A percentile compares a stretch with the other conserved stretches of the same genome.
phyloP scores from a whole-genome alignment of 2,329 filamentous ascomycete species.

The Kalmusia sp. region DNA sequence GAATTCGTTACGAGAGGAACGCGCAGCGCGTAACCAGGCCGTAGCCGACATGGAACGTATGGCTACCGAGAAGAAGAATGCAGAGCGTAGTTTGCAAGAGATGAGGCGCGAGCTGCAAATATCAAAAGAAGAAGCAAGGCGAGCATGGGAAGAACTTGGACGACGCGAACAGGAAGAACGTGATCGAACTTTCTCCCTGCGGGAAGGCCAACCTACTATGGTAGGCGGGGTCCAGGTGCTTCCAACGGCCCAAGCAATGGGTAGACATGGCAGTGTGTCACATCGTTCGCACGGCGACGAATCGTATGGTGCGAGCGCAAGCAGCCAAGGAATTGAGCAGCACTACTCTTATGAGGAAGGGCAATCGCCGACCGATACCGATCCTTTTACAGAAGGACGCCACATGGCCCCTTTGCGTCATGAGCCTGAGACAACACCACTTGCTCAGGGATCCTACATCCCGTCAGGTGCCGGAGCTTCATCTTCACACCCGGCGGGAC shows the following conservation, averaged over 20 bases:
- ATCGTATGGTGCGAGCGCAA: constrained; percentile 35
- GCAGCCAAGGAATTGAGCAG: constrained; percentile 45
- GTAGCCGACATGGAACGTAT: constrained; percentile 70
- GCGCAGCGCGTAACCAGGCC: constrained; percentile 71
- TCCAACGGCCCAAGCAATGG: constrained; percentile 80
- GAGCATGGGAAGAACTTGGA: constrained; percentile 97
- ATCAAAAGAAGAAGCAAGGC: constrained; percentile 91
- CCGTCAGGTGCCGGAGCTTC: constrained; percentile 36
- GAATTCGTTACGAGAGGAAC: constrained; percentile 75
- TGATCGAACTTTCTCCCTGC: constrained; percentile 82
- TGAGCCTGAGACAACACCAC: constrained; percentile 39
- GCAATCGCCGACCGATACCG: constrained; percentile 64
- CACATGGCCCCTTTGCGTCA: constrained; percentile 26
- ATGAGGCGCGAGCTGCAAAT: constrained; percentile 94
- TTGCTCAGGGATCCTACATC: constrained; percentile 43
- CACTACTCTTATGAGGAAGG: constrained; percentile 60
- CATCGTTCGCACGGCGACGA: constrained; percentile 48
- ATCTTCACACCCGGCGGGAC: constrained; percentile 24
- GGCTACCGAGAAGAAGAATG: constrained; percentile 71
- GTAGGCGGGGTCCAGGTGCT: constrained; percentile 95
- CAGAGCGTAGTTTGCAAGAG: constrained; percentile 81
- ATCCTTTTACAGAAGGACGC: constrained; percentile 65
- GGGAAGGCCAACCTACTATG: constrained; percentile 85
- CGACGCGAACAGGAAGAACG: constrained; percentile 91
- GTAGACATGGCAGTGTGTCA: constrained; percentile 58